Evolutionary conservation across 2,329 filamentous ascomycete species (phyloP), one percentile per base, ranked within the genome.

Genomic region (Scortechinia acanthostroma): DNA sequence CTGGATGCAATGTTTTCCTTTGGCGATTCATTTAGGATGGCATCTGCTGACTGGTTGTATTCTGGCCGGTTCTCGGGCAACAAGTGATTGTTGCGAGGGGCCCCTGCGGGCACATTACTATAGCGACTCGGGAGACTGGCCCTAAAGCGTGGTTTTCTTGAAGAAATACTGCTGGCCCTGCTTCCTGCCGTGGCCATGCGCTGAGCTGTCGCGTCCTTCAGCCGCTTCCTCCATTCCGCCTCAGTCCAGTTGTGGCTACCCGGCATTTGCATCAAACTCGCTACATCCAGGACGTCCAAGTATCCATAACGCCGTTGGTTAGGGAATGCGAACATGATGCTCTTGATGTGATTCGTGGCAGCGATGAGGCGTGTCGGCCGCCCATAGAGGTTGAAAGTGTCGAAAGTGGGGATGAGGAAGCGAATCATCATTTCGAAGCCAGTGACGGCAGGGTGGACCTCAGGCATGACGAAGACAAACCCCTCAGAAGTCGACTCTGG

Each of bases 311-410:
- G 69, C 21, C 73, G 66, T 47, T 81, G 71, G 43, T 70, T 73
- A 0, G 81, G 80, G 68, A 86, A 79, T 2, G 80, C 81, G 57
- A 86, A 86, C 81, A 86, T 86, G 50, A 86, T 62, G 48, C 81
- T 80, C 37, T 78, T 74, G 16, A 76, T 68, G 56, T 84, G 80
- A 43, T 79, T 70, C 0, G 78, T 77, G 50, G 84, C 82, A 2
- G 82, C 77, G 42, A 84, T 73, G 22, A 86, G 64, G 49, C 77
- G 73, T 21, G 66, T 76, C 2, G 81, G 81, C 25, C 81, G 73
- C 23, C 81, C 81, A 54, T 86, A 86, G 1, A 86, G 65, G n/a
- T 69, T 70, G 59, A 85, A 86, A 0, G 77, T 76, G 57, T 86
- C 81, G 53, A 76, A 86, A 0, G 81, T 76, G 0, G 81, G 81